Percentiles rank a stretch among this genome's conserved stretches.
Evolutionary conservation across 192 early-diverging fungal species (phyloP).

Genomic region (Geranomyces variabilis): DNA sequence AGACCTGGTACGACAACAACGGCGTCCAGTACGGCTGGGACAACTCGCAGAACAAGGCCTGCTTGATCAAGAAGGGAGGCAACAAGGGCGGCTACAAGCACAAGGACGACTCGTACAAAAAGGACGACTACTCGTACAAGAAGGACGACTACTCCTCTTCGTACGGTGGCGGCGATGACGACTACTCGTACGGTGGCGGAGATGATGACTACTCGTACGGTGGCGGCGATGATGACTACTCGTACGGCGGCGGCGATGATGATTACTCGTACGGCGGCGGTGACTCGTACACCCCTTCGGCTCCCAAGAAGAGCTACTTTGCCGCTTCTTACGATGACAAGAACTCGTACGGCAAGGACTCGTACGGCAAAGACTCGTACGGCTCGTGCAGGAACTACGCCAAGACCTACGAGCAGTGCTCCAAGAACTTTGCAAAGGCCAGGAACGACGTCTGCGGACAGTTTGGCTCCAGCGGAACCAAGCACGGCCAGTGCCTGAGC

Average conservation of each 20-base stretch:
- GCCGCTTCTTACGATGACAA: not conserved
- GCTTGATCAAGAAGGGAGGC: not conserved
- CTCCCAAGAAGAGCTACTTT: not conserved
- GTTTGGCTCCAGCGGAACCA: conserved; percentile 5
- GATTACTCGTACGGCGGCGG: not conserved
- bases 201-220: not conserved
- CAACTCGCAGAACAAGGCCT: conserved; percentile 9
- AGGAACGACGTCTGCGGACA: not conserved
- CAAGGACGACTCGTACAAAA: not conserved
- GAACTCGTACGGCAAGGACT: not conserved
- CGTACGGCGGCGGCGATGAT: not conserved
- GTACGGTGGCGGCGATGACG: not conserved
- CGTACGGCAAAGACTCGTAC: too few species aligned
- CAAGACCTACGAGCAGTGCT: conserved; percentile 6
- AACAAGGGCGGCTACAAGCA: not conserved
- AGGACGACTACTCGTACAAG: not conserved
- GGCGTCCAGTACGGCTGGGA: conserved; percentile 14
- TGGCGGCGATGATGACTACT: not conserved
- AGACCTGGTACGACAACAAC: conserved; percentile 30
- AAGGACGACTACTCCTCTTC: not conserved
- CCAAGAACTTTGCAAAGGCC: conserved; percentile 10
- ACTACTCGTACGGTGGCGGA: not conserved
- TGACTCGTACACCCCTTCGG: not conserved
- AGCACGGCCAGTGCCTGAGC: not conserved
- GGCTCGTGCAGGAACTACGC: not conserved